Conservation (phyloP, 352 stramenopile species). For the Detonula confervacea region DNA sequence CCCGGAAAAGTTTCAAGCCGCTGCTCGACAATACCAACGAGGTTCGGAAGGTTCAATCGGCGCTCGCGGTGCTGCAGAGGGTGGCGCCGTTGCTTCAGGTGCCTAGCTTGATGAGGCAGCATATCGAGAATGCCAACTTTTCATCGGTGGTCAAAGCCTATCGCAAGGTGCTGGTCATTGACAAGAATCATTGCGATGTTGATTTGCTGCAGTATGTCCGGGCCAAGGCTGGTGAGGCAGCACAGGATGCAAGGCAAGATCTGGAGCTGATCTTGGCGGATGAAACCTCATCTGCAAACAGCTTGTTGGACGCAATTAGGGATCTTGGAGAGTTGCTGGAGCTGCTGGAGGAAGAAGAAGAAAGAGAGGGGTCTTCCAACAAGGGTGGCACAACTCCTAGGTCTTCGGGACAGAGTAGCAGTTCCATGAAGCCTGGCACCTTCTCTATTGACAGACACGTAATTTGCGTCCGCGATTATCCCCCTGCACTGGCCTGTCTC, state of each 20-base stretch:
- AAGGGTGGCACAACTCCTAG: slow-evolving; percentile 30
- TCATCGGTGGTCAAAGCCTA: slow-evolving; percentile 84
- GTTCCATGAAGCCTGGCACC: slow-evolving; percentile 38
- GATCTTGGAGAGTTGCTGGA: slow-evolving; percentile 81
- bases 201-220: slow-evolving; percentile 81
- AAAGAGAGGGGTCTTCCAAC: slow-evolving; percentile 40
- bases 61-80: slow-evolving; percentile 78
- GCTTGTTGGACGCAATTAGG: slow-evolving; percentile 77
- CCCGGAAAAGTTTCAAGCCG: slow-evolving; percentile 84
- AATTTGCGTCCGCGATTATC: slow-evolving; percentile 76
- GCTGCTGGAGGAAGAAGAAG: slow-evolving; percentile 57
- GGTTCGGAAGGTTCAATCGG: slow-evolving; percentile 83
- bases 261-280: slow-evolving; percentile 79
- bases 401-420: slow-evolving; percentile 7
- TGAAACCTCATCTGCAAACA: slow-evolving; percentile 64
- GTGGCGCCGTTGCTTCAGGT: slow-evolving; percentile 80
- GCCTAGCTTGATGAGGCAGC: slow-evolving; percentile 81
- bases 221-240: slow-evolving; percentile 74
- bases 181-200: slow-evolving; percentile 79
- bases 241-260: slow-evolving; percentile 72
- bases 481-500: slow-evolving; percentile 76
- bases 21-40: slow-evolving; percentile 86
- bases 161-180: slow-evolving; percentile 78
- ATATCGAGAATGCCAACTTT: slow-evolving; percentile 83
- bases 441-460: slow-evolving; percentile 70